Percentiles rank a stretch among this genome's conserved stretches.
phyloP scores from a whole-genome alignment of 805 yeast species.

The Metschnikowia henanensis region DNA sequence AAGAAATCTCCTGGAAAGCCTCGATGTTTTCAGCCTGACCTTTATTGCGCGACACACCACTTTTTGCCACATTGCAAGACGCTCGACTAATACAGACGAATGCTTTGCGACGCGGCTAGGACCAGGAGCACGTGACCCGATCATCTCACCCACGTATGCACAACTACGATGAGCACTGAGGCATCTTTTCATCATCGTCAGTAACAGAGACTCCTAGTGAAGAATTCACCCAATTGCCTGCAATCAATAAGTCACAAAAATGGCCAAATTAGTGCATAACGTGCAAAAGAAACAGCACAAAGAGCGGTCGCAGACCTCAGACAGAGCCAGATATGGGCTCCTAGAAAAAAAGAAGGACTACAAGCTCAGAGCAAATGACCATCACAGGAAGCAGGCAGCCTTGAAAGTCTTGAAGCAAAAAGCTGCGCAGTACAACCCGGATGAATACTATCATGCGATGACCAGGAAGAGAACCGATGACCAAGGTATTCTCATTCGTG shows the following conservation, averaged over 20 bases:
- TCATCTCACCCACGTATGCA: slow-evolving; percentile 7
- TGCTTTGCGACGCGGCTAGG: too few species aligned
- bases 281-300: slow-evolving; percentile 95
- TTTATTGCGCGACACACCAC: too few species aligned
- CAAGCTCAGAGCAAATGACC: slow-evolving; percentile 52
- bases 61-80: too few species aligned
- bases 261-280: slow-evolving; percentile 84
- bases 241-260: too few species aligned
- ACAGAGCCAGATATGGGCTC: slow-evolving; percentile 74
- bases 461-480: slow-evolving; percentile 63
- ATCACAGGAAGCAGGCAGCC: slow-evolving; percentile 58
- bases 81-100: too few species aligned
- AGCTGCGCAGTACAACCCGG: slow-evolving; percentile 78
- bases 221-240: too few species aligned
- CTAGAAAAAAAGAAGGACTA: slow-evolving; percentile 80
- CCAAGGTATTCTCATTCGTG: slow-evolving; percentile 65
- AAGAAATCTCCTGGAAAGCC: too few species aligned
- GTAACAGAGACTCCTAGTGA: too few species aligned
- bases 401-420: slow-evolving; percentile 72
- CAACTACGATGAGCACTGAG: slow-evolving; percentile 17
- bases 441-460: slow-evolving; percentile 97
- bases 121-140: too few species aligned
- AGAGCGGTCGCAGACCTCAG: slow-evolving; percentile 85
- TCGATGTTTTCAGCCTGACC: too few species aligned
- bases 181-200: too few species aligned